A percentile compares a stretch with the other conserved stretches of the same genome.
These are phyloP conservation scores for Elsinoe necatrix DNA, from an alignment of 2,329 filamentous ascomycete genomes.

Conservation along the genomic window DNA sequence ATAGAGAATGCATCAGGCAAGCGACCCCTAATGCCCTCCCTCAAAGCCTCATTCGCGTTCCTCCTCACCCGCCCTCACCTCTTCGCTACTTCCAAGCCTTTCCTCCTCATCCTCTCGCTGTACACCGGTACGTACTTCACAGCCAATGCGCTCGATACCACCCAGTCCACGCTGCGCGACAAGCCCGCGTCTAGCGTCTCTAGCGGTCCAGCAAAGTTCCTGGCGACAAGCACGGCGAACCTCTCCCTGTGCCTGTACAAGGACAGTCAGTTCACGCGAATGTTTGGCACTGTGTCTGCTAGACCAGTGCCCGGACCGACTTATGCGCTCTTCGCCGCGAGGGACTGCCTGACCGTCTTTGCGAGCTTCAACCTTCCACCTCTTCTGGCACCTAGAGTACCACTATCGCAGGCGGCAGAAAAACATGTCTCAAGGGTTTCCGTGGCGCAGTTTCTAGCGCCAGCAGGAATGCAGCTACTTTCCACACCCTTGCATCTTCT, in stretches of 20 bases:
- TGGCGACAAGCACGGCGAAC: conserved; percentile 71
- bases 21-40: conserved; percentile 49
- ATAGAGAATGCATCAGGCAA: conserved; percentile 74
- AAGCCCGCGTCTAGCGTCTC: conserved; percentile 55
- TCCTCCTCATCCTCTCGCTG: conserved; percentile 57
- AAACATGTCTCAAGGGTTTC: conserved; percentile 42
- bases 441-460: conserved; percentile 70
- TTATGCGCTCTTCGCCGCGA: conserved; percentile 68
- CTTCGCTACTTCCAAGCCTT: conserved; percentile 57
- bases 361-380: conserved; percentile 85
- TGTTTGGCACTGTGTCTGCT: conserved; percentile 59
- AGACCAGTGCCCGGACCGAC: conserved; percentile 57
- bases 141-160: conserved; percentile 79
- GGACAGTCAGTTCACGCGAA: conserved; percentile 72
- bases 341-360: conserved; percentile 85
- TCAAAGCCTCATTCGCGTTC: conserved; percentile 49
- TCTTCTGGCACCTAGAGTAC: conserved; percentile 62
- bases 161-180: conserved; percentile 54
- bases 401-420: conserved; percentile 35
- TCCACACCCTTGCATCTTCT: conserved; percentile 79
- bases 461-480: conserved; percentile 67
- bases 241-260: conserved; percentile 83
- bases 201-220: conserved; percentile 70
- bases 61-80: conserved; percentile 53
- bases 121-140: conserved; percentile 87